These are phyloP conservation scores for Vanrija sp. DNA, from an alignment of 1,284 basidiomycete genomes.

Conservation along the genomic window DNA sequence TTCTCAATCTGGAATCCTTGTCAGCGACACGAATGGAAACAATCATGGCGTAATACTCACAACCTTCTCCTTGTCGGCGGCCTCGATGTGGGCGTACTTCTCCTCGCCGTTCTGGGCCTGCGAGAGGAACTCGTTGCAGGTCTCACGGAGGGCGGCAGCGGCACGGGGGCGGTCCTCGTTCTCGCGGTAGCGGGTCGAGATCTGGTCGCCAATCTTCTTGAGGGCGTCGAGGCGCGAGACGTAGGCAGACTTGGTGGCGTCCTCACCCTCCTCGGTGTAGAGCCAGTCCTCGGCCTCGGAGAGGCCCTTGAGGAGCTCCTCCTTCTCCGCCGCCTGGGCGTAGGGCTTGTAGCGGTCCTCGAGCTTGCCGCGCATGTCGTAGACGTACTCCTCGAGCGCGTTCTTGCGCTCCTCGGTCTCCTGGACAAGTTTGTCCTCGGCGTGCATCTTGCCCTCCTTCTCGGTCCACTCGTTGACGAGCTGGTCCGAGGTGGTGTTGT, in stretches of 20 bases:
- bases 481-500: conserved; percentile 61
- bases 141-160: conserved; percentile 71
- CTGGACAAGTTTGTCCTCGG: conserved; percentile 85
- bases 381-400: conserved; percentile 93
- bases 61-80: conserved; percentile 76
- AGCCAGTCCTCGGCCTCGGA: conserved; percentile 87
- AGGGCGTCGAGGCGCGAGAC: conserved; percentile 71
- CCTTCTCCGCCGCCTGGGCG: conserved; percentile 70
- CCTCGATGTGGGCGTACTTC: conserved; percentile 78
- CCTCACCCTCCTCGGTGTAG: conserved; percentile 91
- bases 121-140: conserved; percentile 73
- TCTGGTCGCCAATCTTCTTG: conserved; percentile 76
- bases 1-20: conserved; percentile 45
- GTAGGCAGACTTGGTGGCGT: conserved; percentile 86
- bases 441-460: conserved; percentile 78
- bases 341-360: conserved; percentile 76
- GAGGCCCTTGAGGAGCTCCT: conserved; percentile 64
- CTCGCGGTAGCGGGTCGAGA: conserved; percentile 75
- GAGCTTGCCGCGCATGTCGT: conserved; percentile 86
- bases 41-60: conserved; percentile 54
- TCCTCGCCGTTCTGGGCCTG: conserved; percentile 78
- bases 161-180: conserved; percentile 69
- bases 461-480: conserved; percentile 65
- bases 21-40: not conserved
- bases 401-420: conserved; percentile 97